Percentiles rank a stretch among this genome's conserved stretches.
phyloP scores from a whole-genome alignment of 192 early-diverging fungal species.

The Backusella psychrophila region DNA sequence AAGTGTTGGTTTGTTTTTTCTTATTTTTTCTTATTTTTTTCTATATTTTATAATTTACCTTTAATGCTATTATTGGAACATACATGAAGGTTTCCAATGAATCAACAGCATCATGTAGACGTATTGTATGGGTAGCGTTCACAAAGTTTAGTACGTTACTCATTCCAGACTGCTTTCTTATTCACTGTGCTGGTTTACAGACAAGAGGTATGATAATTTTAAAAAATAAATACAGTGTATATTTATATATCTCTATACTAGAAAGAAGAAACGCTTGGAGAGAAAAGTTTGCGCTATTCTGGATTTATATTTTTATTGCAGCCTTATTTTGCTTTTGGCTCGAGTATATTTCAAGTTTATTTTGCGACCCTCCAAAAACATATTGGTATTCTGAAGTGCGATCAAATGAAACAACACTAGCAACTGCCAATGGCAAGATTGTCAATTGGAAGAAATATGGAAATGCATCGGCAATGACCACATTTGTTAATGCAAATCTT shows the following conservation, averaged over 20 bases:
- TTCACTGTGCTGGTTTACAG: neutral
- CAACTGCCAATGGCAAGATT: conserved; percentile 30
- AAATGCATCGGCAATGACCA: conserved; percentile 12
- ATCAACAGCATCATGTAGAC: conserved; percentile 7
- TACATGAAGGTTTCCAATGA: conserved; percentile 11
- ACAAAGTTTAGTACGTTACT: conserved; percentile 14
- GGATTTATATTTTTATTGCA: conserved; percentile 11
- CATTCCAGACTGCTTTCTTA: conserved; percentile 3
- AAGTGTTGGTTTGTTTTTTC: neutral
- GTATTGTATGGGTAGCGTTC: conserved; percentile 14
- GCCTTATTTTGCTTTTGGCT: conserved; percentile 33
- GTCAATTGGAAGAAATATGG: conserved; percentile 22
- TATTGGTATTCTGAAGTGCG: conserved; percentile 12
- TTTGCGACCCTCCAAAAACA: conserved; percentile 32
- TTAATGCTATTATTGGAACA: conserved; percentile 9
- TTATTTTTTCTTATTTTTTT: neutral
- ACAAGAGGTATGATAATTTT: neutral
- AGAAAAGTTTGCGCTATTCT: conserved; percentile 33
- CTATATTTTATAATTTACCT: neutral
- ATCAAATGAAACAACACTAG: neutral
- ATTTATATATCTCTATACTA: conserved; percentile 1
- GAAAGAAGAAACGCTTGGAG: conserved; percentile 29
- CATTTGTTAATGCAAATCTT: conserved; percentile 21
- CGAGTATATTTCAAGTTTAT: conserved; percentile 30
- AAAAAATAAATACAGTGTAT: neutral